Base-by-base conservation (phyloP, 208 protist species). In the Strigomonas culicis region DNA sequence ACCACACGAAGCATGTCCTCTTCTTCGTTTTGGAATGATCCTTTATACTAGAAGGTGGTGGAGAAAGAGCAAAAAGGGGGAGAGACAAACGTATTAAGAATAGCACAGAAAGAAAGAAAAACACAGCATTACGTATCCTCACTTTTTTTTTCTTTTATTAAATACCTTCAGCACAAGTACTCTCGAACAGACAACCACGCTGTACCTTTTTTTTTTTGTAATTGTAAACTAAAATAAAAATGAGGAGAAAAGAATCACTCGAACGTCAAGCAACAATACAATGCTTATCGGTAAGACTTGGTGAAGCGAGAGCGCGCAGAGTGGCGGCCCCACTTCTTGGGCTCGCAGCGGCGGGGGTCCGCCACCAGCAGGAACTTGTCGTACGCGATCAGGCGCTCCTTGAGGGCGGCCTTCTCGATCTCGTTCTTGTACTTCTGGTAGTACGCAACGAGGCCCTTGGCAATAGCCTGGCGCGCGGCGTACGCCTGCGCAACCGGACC, bases 311-410 rank as follows among this genome's bases (percentile, higher is more conserved):
- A 97, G 74, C 99, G 96, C 75, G 99, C 99, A 96, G 97, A 98
- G 73, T 94, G 96, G 86, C 99, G 98, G 74, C 99, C 99, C 86
- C 99, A 99, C 86, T 99, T 99, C 98, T 99, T 99, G 65, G 98
- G 94, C 90, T 99, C 99, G 85, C 94, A 98, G 79, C 98, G 94
- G 84, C 99, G 96, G 68, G 99, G 98, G 80, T 99, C 99, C 62
- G 99, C 98, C 78, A 99, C 99, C 43, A 99, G 90, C 22, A 99
- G 90, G 60, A 94, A 97, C 68, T 99, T 94, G 90, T 99, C 99
- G 79, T 98, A 99, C 22, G 67, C 59, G 3, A 99, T 41, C 64
- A 99, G 92, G 51, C 88, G 86, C 63, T 99, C 93, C 92, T 99
- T 99, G 77, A 99, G 94, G 68, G 98, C 97, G 49, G 93, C 84